Percentiles rank a stretch among this genome's conserved stretches.
Conservation (phyloP, 78 protist genomes). For the Speleostelium caveatum region DNA sequence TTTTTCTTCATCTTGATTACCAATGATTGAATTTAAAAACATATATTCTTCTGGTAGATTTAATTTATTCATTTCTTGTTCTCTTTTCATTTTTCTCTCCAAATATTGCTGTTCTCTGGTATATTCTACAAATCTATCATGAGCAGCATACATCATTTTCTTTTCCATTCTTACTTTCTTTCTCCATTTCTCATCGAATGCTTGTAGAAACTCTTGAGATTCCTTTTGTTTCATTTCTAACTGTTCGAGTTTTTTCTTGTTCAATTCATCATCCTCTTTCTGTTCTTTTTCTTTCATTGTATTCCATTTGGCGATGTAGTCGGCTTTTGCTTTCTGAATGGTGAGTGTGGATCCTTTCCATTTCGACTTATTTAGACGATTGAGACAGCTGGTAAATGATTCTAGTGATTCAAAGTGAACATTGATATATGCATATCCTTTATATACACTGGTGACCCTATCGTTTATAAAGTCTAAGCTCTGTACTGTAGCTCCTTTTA, state of each 20-base stretch:
- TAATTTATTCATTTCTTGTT: background rate
- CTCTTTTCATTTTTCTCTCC: background rate
- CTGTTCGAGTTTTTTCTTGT: constrained; percentile 23
- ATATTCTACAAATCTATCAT: constrained; percentile 30
- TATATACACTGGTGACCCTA: constrained; percentile 1
- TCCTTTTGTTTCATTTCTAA: background rate
- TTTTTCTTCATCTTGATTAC: background rate
- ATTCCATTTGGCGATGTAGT: constrained; percentile 23
- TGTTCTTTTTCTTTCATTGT: background rate
- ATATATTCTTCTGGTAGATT: background rate
- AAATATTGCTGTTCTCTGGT: constrained; percentile 5
- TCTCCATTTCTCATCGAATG: constrained; percentile 6
- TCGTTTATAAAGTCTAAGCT: constrained; percentile 8
- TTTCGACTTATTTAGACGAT: constrained; percentile 37
- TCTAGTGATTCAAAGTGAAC: constrained; percentile 11
- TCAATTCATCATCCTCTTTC: constrained; percentile 7
- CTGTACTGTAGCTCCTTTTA: constrained; percentile 19
- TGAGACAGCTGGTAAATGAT: constrained; percentile 25
- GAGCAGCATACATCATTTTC: constrained; percentile 44
- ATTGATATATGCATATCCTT: constrained; percentile 58
- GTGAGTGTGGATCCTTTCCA: constrained; percentile 58
- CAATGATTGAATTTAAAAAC: constrained; percentile 6
- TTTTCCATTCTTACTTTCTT: constrained; percentile 52
- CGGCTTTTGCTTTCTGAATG: constrained; percentile 31
- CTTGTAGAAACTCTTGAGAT: background rate